Base-by-base conservation (phyloP, 2,329 filamentous ascomycete species). In the Trichophyton mentagrophytes region DNA sequence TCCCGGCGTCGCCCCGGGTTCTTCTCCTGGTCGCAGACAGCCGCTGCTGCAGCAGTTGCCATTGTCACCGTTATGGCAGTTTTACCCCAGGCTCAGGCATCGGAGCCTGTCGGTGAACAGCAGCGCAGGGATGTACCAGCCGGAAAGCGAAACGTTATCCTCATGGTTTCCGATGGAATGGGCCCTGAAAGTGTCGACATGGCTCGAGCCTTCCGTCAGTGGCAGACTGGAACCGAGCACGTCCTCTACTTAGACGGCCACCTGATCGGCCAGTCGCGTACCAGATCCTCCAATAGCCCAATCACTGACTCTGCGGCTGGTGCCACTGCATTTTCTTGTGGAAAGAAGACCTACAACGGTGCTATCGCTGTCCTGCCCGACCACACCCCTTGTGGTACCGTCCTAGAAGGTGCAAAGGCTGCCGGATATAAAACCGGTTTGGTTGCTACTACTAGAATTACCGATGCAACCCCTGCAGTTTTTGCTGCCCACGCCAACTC, bases 101-200 rank as follows among this genome's bases (percentile, higher is more conserved):
- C 84, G 67, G 9, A 67, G 72, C 60, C 70, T 70, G 58, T 61
- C 69, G 64, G 65, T 63, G 36, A 63, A 64, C 8, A 67, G 65
- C 61, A 66, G 61, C 62, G 65, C 55, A 69, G 69, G 61, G 72
- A 71, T 25, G 77, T 76, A 65, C 77, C 79, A 61, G 74, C 68
- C 27, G 83, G 85, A 59, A 99, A 97, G 79, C 83, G 89, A 60
- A 99, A 97, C 74, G 80, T 99, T 59, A 87, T 99, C 68, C 97
- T 99, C 79, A 99, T 99, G 93, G 92, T 99, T 44, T 96, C 90
- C 0, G 93, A 99, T 72, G 93, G 93, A 69, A 99, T 99, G 93
- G 93, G 93, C 0, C 93, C 93, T 5, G 89, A 93, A 8, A 92
- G 89, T 67, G 80, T 99, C 60, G 88, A 87, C 27, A 75, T 99